Base-by-base conservation (phyloP, 2,329 filamentous ascomycete genomes). In the Clonostachys sp. region DNA sequence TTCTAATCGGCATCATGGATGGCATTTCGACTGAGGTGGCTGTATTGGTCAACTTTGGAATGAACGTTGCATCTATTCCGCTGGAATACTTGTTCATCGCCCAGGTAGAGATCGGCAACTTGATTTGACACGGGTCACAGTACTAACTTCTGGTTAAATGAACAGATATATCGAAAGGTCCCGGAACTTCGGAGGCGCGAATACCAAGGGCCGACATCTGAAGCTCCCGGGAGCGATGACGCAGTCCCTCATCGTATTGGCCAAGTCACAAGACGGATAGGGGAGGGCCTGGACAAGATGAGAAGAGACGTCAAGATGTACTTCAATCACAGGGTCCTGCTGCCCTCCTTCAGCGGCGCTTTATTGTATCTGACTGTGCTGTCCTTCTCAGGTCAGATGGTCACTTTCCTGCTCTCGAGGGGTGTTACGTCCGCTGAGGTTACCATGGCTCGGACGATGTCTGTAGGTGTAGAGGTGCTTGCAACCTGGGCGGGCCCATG, bases 331-430 rank as follows among this genome's bases (percentile, higher is more conserved):
- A 67, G 64, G 0, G 81, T 76, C 1, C 78, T 86, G 51, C 64
- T 84, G 1, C 76, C 84, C 0, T 87, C 83, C 0, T 71, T 87
- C 44, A 68, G 82, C 0, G 66, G 78, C 0, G 71, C 80, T 0
- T 61, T 86, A 0, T 73, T 86, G 2, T 86, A 86, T 57, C 67
- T 86, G 44, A 86, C 80, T 0, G 80, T 83, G 0, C 64, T 84
- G 4, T 74, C 71, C 7, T 82, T 83, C 53, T 67, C 70, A 1
- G 80, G 80, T 1, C 82, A 84, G 55, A 84, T 86, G 80, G 70
- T 83, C 46, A 84, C 83, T 1, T 86, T 80, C 53, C 71, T 87
- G 3, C 63, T 84, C 6, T 71, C 78, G 0, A 60, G 70, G 5
- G 78, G 78, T 18, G 77, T 77, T 55, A 75, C 63, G 3, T 69